phyloP scores from a whole-genome alignment of 352 stramenopile genomes.

The Phytophthora kernoviae region DNA sequence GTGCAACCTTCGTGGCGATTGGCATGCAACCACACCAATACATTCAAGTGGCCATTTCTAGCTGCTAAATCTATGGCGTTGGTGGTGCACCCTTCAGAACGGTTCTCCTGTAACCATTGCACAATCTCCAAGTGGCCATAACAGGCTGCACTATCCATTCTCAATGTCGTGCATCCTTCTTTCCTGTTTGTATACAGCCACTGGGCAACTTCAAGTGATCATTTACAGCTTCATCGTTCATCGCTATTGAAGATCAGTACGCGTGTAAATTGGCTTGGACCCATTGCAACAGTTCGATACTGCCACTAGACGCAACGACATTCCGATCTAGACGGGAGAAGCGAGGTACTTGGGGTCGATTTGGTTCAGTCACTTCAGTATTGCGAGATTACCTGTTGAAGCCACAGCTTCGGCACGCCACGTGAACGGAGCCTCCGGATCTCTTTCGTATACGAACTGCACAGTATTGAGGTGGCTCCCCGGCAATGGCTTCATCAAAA shows the following conservation, averaged over 20 bases:
- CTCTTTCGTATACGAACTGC: too few relatives aligned
- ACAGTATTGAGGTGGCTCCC: too few relatives aligned
- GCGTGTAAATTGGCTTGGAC: not conserved
- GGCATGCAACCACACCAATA: constrained; percentile 9
- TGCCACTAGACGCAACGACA: too few relatives aligned
- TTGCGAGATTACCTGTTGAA: too few relatives aligned
- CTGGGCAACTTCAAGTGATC: constrained; percentile 15
- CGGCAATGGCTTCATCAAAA: too few relatives aligned
- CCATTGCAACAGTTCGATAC: constrained; percentile 27
- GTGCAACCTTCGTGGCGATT: constrained; percentile 12
- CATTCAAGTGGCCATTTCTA: not conserved
- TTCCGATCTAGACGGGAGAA: too few relatives aligned
- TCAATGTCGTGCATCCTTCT: constrained; percentile 3
- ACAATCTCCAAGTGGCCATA: constrained; percentile 13
- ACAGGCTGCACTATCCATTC: constrained; percentile 4
- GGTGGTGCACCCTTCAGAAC: constrained; percentile 3
- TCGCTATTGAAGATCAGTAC: too few relatives aligned
- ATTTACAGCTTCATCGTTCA: constrained; percentile 3
- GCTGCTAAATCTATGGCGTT: constrained; percentile 2
- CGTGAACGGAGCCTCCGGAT: too few relatives aligned
- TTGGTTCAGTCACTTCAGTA: too few relatives aligned
- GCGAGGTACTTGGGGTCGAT: too few relatives aligned
- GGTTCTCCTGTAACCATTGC: constrained; percentile 14
- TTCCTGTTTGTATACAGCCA: constrained; percentile 11
- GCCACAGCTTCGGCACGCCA: too few relatives aligned